Percentiles rank a stretch among this genome's conserved stretches.
Conservation (phyloP, 2,329 filamentous ascomycete species). For the Neonectria ditissima region DNA sequence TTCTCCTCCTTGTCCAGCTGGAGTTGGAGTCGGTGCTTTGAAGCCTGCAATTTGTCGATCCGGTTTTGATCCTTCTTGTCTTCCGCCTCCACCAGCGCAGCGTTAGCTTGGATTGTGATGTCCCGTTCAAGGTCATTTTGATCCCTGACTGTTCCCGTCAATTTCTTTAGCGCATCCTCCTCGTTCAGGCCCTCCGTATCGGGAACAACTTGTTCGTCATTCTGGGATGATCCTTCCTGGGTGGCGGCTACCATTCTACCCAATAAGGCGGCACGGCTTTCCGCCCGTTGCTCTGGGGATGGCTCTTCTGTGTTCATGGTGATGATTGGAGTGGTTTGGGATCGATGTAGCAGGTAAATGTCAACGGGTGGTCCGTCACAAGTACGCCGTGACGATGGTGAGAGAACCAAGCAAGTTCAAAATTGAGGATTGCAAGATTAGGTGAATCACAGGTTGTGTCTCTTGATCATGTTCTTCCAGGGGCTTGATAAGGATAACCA, state of each 20-base stretch:
- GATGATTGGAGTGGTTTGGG: background rate
- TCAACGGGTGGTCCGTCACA: background rate
- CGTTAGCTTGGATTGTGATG: constrained; percentile 74
- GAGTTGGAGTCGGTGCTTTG: constrained; percentile 69
- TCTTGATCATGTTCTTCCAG: no score
- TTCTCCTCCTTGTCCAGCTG: constrained; percentile 71
- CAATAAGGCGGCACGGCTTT: constrained; percentile 44
- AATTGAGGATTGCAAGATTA: background rate
- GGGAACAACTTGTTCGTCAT: constrained; percentile 22
- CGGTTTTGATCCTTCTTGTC: constrained; percentile 72
- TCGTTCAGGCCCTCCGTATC: constrained; percentile 61
- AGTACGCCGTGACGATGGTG: background rate
- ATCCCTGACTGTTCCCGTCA: constrained; percentile 79
- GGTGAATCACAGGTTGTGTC: background rate
- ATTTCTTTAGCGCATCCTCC: constrained; percentile 68
- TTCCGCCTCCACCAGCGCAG: constrained; percentile 70
- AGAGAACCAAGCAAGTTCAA: background rate
- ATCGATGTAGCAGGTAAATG: background rate
- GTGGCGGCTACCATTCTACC: constrained; percentile 48
- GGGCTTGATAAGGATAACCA: background rate
- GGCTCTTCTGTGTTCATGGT: constrained; percentile 46
- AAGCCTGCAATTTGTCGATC: constrained; percentile 68
- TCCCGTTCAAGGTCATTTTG: constrained; percentile 93
- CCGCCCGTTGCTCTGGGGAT: constrained; percentile 32
- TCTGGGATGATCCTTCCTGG: constrained; percentile 39